Evolutionary conservation across 176 grass and related monocot genomes (phyloP).

Genomic region (Hordeum marinum): DNA sequence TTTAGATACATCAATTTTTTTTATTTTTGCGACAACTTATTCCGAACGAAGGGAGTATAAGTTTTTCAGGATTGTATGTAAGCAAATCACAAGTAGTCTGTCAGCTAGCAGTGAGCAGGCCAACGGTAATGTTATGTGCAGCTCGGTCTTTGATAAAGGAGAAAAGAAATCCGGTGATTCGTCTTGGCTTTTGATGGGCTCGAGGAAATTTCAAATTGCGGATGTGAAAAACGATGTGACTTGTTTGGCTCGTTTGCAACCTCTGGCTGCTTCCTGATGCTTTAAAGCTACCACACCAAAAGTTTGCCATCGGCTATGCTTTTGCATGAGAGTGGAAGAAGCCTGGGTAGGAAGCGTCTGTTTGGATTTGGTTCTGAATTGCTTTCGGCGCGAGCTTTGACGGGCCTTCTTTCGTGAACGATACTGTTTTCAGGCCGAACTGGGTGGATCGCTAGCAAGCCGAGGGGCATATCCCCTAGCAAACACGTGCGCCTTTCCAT

Average conservation of each 20-base stretch:
- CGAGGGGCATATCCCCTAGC: too few relatives aligned
- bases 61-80: not conserved
- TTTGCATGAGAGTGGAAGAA: not conserved
- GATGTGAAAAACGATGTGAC: not conserved
- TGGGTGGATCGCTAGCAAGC: too few relatives aligned
- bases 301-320: not conserved
- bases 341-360: too few relatives aligned
- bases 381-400: too few relatives aligned
- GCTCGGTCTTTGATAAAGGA: conserved; percentile 14
- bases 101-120: not conserved
- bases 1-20: too few relatives aligned
- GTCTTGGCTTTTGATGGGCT: not conserved
- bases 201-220: not conserved
- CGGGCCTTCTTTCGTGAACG: too few relatives aligned
- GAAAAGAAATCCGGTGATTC: not conserved
- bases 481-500: too few relatives aligned
- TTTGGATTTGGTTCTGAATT: too few relatives aligned
- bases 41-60: too few relatives aligned
- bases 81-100: not conserved
- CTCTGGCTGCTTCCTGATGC: not conserved
- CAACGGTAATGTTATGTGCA: not conserved
- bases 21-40: too few relatives aligned
- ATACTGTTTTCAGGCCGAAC: too few relatives aligned
- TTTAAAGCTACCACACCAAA: not conserved
- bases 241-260: not conserved